Percentiles rank a stretch among this genome's conserved stretches.
These are phyloP conservation scores for Begonia fuchsioides DNA, from an alignment of 306 rosid species.

Conservation along the genomic window DNA sequence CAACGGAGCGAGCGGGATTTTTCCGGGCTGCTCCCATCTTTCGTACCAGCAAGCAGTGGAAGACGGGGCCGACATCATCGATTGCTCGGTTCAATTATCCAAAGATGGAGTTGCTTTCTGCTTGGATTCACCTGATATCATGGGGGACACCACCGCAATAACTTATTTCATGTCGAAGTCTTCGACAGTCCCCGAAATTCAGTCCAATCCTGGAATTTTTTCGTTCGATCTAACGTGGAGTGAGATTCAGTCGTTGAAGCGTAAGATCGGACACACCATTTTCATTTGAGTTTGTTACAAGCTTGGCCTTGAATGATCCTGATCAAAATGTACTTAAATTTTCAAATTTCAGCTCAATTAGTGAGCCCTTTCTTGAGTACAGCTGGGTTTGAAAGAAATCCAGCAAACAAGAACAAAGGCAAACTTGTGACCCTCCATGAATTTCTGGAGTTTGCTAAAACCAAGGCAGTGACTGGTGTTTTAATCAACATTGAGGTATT, in stretches of 20 bases:
- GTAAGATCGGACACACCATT: constrained; percentile 23
- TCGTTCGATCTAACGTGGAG: constrained; percentile 69
- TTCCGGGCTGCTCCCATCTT: constrained; percentile 72
- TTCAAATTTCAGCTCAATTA: constrained; percentile 47
- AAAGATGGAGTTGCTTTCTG: constrained; percentile 83
- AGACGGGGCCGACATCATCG: constrained; percentile 72
- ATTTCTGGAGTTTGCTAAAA: constrained; percentile 72
- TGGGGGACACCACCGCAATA: constrained; percentile 27
- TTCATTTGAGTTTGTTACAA: no score
- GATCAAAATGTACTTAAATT: neutral
- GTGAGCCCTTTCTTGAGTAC: constrained; percentile 13
- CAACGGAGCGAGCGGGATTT: constrained; percentile 76
- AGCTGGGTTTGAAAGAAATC: constrained; percentile 35
- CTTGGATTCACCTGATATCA: constrained; percentile 29
- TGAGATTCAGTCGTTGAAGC: constrained; percentile 59
- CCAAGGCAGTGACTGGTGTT: constrained; percentile 54
- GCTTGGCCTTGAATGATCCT: no score
- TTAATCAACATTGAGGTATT: constrained; percentile 46
- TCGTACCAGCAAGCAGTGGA: constrained; percentile 63
- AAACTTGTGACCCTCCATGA: constrained; percentile 44
- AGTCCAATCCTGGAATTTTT: constrained; percentile 49
- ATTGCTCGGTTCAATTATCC: constrained; percentile 82
- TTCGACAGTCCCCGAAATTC: constrained; percentile 44
- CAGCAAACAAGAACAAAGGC: constrained; percentile 50
- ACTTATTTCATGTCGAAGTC: constrained; percentile 33